Percentiles rank a stretch among this genome's conserved stretches.
Conservation (phyloP, 352 stramenopile genomes). For the Aphanomyces astaci region DNA sequence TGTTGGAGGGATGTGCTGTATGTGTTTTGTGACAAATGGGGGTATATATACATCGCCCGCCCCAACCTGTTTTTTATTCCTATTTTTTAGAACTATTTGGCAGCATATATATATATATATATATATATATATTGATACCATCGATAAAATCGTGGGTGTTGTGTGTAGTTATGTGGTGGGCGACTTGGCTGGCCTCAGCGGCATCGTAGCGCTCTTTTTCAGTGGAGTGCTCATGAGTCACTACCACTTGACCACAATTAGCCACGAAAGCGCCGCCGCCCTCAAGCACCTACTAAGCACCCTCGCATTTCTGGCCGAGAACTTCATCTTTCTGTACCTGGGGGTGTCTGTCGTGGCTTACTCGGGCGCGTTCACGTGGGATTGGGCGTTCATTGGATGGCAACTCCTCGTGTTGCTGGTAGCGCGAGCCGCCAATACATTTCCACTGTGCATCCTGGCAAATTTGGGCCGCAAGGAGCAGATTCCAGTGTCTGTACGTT, state of each 20-base stretch:
- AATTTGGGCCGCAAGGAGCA: constrained; percentile 60
- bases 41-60: no score
- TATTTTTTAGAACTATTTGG: no score
- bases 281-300: constrained; percentile 75
- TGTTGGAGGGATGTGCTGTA: no score
- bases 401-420: constrained; percentile 62
- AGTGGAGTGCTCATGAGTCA: constrained; percentile 85
- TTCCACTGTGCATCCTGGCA: constrained; percentile 66
- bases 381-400: constrained; percentile 73
- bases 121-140: no score
- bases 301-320: constrained; percentile 73
- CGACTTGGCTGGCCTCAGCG: constrained; percentile 69
- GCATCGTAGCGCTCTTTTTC: constrained; percentile 93
- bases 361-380: constrained; percentile 63
- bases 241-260: constrained; percentile 80
- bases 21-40: no score
- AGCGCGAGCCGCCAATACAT: constrained; percentile 62
- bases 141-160: no score
- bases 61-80: no score
- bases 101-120: no score
- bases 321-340: constrained; percentile 85
- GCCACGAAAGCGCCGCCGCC: constrained; percentile 62
- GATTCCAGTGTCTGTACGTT: constrained; percentile 43
- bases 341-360: constrained; percentile 78
- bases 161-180: constrained; percentile 57